These are phyloP conservation scores for Leccinum angustisporum DNA, from an alignment of 1,284 basidiomycete species.

Conservation along the genomic window DNA sequence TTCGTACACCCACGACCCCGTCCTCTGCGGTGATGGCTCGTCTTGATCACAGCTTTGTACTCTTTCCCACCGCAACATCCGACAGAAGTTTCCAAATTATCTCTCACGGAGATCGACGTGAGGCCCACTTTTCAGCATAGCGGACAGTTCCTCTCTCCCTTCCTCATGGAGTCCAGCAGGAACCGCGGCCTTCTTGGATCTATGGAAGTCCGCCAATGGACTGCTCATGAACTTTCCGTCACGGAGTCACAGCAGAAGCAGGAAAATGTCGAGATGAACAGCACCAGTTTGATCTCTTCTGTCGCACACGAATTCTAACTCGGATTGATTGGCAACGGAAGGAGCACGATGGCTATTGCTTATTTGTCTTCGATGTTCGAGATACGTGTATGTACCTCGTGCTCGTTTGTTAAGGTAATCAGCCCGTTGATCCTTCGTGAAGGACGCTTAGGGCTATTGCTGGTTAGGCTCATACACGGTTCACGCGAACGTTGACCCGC, in stretches of 20 bases:
- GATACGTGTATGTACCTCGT: too few species aligned
- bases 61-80: constrained; percentile 20
- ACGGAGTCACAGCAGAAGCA: too few species aligned
- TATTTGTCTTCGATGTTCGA: not conserved
- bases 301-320: constrained; percentile 29
- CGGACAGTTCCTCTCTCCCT: constrained; percentile 19
- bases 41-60: constrained; percentile 21
- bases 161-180: constrained; percentile 34
- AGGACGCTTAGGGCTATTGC: not conserved
- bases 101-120: constrained; percentile 19
- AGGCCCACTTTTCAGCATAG: not conserved
- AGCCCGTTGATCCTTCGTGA: not conserved
- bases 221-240: constrained; percentile 6
- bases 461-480: not conserved
- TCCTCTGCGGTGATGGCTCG: constrained; percentile 14
- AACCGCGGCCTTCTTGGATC: constrained; percentile 4
- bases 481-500: not conserved
- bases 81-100: constrained; percentile 8
- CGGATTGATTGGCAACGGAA: constrained; percentile 26
- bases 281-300: constrained; percentile 14
- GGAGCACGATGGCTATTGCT: constrained; percentile 22
- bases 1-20: constrained; percentile 11
- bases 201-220: constrained; percentile 30
- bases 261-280: too few species aligned
- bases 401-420: too few species aligned